Evolutionary conservation across 345 rosid species (phyloP), one percentile per base, ranked within the genome.

Genomic region (Citrus mangshanensis): DNA sequence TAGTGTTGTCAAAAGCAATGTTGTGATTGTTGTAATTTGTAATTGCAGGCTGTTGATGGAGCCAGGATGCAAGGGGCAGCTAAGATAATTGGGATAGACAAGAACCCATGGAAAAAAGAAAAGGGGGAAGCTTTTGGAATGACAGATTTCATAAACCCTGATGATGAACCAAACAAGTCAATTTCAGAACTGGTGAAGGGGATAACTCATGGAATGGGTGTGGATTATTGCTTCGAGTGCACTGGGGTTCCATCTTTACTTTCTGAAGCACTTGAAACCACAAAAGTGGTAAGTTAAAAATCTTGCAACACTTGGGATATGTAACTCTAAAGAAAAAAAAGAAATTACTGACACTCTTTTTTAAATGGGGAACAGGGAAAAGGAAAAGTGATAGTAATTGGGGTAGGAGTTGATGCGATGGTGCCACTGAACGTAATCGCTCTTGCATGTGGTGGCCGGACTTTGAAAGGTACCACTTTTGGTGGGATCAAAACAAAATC

Each of bases 151-250:
- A 78, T 92, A 67, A 88, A 92, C 68, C 92, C 97, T 7, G 77
- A 82, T n/a, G 86, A 87, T 12, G 28, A 22, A 3, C 76, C 70
- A 25, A 81, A 76, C 9, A 85, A 88, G 51, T 37, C 91, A 2
- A 64, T 89, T 76, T 72, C 88, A 5, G 80, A 91, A 56, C n/a
- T 87, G 56, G 76, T 90, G 13, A 85, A 37, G 60, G 89, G 85
- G 59, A 65, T 91, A 49, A 90, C 79, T 0, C 83, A 68, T 46
- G 96, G 93, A 61, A 40, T 69, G 18, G 95, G 95, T 18, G 93
- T 90, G 3, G 91, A 90, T 78, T 90, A 81, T 70, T 79, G 95
- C 88, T 84, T 93, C 42, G 92, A 90, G 73, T 93, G 96, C 81
- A 82, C 84, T 6, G 96, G 95, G 13, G 81, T 35, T 18, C 38